Evolutionary conservation across 2,329 filamentous ascomycete species (phyloP).

Genomic region (Fusarium newnesense): DNA sequence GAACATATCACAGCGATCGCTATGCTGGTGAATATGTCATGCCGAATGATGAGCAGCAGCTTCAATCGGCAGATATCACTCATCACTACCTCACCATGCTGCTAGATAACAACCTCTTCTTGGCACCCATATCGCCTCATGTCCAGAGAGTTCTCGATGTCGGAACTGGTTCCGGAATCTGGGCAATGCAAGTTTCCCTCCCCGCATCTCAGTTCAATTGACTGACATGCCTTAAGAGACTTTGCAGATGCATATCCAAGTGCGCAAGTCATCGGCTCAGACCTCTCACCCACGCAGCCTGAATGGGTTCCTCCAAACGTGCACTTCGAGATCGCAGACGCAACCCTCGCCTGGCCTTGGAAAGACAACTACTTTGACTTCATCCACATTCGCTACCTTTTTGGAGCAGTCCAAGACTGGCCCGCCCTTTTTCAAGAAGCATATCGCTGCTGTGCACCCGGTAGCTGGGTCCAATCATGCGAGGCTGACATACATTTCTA

Average conservation of each 20-base stretch:
- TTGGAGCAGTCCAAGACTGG: conserved; percentile 36
- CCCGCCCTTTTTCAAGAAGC: conserved; percentile 29
- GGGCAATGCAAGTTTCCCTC: conserved; percentile 20
- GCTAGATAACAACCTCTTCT: conserved; percentile 32
- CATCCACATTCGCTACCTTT: conserved; percentile 37
- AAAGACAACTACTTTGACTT: conserved; percentile 36
- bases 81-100: conserved; percentile 42
- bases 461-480: conserved; percentile 36
- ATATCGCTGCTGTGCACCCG: conserved; percentile 30
- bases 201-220: no score
- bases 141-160: conserved; percentile 40
- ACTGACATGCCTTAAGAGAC: conserved; percentile 16
- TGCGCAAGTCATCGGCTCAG: conserved; percentile 34
- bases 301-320: conserved; percentile 40
- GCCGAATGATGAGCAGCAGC: conserved; percentile 40
- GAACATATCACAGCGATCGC: conserved; percentile 40
- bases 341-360: conserved; percentile 35
- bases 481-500: conserved; percentile 35
- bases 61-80: conserved; percentile 38
- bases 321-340: conserved; percentile 35
- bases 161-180: conserved; percentile 39
- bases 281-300: conserved; percentile 37
- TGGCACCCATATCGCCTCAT: conserved; percentile 33
- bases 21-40: conserved; percentile 35
- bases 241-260: conserved; percentile 33